Conservation (phyloP, 352 stramenopile species). For the Phytophthora pistaciae region DNA sequence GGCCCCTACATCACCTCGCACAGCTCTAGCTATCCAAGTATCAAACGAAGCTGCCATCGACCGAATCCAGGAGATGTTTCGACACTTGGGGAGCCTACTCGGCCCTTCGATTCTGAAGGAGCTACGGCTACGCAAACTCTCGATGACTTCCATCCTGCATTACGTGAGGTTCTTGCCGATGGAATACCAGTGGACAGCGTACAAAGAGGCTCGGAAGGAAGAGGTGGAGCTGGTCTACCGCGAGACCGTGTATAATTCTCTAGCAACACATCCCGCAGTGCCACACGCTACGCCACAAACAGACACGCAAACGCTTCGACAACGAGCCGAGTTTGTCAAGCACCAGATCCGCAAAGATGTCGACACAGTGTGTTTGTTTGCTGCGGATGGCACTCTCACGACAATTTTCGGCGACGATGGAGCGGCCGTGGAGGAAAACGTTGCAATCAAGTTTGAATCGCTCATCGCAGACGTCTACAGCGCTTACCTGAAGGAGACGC, state of each 20-base stretch:
- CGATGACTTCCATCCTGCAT: conserved; percentile 60
- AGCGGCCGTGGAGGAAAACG: conserved; percentile 52
- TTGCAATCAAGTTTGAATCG: conserved; percentile 69
- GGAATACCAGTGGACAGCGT: conserved; percentile 71
- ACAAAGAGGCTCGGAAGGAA: conserved; percentile 66
- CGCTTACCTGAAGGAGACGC: conserved; percentile 52
- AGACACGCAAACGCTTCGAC: conserved; percentile 50
- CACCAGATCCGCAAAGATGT: conserved; percentile 78
- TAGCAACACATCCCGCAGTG: conserved; percentile 2
- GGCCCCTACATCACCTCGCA: background rate
- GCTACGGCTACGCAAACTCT: conserved; percentile 59
- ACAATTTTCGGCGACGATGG: conserved; percentile 80
- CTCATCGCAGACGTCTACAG: conserved; percentile 73
- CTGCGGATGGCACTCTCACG: conserved; percentile 63
- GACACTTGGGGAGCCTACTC: conserved; percentile 58
- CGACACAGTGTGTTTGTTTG: conserved; percentile 77
- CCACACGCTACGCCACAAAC: conserved; percentile 6
- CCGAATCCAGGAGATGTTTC: conserved; percentile 81
- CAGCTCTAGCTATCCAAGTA: conserved; percentile 6
- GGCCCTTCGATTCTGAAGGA: conserved; percentile 60
- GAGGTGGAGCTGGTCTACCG: conserved; percentile 60
- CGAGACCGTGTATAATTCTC: conserved; percentile 33
- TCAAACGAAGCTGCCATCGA: conserved; percentile 59
- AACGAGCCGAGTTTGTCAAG: conserved; percentile 77
- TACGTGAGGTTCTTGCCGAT: conserved; percentile 76